These are phyloP conservation scores for Calycina herbarum DNA, from an alignment of 2,329 filamentous ascomycete species.

Conservation along the genomic window DNA sequence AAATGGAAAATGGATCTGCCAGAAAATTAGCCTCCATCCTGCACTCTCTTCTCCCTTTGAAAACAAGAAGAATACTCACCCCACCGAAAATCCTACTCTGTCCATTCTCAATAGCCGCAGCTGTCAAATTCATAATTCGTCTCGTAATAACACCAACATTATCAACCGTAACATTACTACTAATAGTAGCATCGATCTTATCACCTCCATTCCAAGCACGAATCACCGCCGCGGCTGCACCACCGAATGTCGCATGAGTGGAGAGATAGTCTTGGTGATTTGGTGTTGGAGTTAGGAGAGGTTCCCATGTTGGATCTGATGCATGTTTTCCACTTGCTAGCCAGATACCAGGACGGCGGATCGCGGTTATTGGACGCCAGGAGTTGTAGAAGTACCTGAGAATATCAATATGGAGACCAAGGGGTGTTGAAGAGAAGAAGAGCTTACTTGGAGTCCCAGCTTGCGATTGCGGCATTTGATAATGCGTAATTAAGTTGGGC, in stretches of 20 bases:
- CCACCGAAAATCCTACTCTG: neutral
- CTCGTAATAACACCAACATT: neutral
- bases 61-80: neutral
- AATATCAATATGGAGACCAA: neutral
- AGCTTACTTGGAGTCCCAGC: neutral
- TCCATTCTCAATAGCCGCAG: neutral
- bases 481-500: neutral
- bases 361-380: neutral
- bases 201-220: slow-evolving; percentile 1
- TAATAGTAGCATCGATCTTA: neutral
- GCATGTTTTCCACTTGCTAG: neutral
- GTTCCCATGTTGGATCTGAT: neutral
- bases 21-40: neutral
- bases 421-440: neutral
- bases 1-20: neutral
- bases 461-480: neutral
- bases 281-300: neutral
- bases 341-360: neutral
- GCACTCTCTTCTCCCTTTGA: neutral
- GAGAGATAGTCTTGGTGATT: neutral
- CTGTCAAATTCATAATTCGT: neutral
- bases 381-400: neutral
- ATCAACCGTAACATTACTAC: neutral
- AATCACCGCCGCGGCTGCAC: neutral
- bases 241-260: neutral